Percentiles rank a stretch among this genome's conserved stretches.
These are phyloP conservation scores for Ogataea hybrid DNA, from an alignment of 1,139 yeast species.

Conservation along the genomic window DNA sequence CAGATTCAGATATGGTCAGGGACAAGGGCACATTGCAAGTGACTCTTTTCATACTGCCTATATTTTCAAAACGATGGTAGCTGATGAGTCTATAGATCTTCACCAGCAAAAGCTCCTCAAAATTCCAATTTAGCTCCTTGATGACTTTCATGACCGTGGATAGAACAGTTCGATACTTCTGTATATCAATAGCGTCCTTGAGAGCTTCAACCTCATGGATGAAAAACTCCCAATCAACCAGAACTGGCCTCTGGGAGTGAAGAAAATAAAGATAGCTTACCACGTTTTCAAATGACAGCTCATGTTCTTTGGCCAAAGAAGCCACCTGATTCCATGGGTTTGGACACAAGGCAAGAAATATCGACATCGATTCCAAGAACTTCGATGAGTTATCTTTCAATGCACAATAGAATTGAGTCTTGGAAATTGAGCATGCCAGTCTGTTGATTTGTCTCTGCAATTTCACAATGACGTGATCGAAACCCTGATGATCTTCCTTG, in stretches of 20 bases:
- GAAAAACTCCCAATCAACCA: constrained; percentile 30
- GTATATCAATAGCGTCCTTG: constrained; percentile 3
- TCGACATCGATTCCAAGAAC: constrained; percentile 23
- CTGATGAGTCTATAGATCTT: constrained; percentile 30
- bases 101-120: constrained; percentile 29
- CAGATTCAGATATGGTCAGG: constrained; percentile 19
- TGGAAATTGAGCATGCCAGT: constrained; percentile 20
- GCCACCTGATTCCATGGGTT: constrained; percentile 29
- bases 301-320: constrained; percentile 5
- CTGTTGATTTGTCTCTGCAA: constrained; percentile 18
- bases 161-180: constrained; percentile 17
- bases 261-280: constrained; percentile 25
- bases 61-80: constrained; percentile 27
- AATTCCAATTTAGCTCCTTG: constrained; percentile 26
- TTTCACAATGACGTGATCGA: constrained; percentile 1
- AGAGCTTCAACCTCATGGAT: constrained; percentile 15
- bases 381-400: constrained; percentile 12
- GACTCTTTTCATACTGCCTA: constrained; percentile 16
- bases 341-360: constrained; percentile 18
- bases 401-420: constrained; percentile 14
- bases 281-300: constrained; percentile 18
- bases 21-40: constrained; percentile 16
- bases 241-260: constrained; percentile 19
- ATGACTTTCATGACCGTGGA: constrained; percentile 21
- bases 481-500: constrained; percentile 8